These are phyloP conservation scores for Primulina tabacum DNA, from an alignment of 257 asterid species.

Conservation along the genomic window DNA sequence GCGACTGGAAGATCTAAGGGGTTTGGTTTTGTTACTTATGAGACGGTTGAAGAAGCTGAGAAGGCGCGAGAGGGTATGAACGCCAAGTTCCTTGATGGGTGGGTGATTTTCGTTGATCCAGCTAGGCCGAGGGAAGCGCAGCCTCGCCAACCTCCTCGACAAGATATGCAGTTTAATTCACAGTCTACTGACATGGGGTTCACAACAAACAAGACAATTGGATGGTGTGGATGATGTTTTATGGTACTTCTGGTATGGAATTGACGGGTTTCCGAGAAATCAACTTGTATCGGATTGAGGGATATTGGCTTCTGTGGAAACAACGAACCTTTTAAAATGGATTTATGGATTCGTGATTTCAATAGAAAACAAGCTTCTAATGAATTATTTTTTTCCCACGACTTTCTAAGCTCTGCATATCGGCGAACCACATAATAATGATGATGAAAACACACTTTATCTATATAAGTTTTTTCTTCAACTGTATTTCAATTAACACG, in stretches of 20 bases:
- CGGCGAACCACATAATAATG: background rate
- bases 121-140: slow-evolving; percentile 78
- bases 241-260: background rate
- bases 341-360: background rate
- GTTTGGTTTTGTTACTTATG: slow-evolving; percentile 78
- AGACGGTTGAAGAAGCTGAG: slow-evolving; percentile 81
- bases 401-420: background rate
- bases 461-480: no score
- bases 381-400: no score
- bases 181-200: slow-evolving; percentile 44
- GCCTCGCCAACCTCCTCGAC: slow-evolving; percentile 48
- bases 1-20: slow-evolving; percentile 89
- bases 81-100: slow-evolving; percentile 82
- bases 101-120: slow-evolving; percentile 97
- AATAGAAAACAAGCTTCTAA: background rate
- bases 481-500: no score
- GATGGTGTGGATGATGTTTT: slow-evolving; percentile 58
- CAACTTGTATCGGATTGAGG: background rate
- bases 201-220: slow-evolving; percentile 75
- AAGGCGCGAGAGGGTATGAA: slow-evolving; percentile 88
- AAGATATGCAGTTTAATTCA: slow-evolving; percentile 30
- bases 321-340: background rate
- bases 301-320: background rate
- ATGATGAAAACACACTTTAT: no score
- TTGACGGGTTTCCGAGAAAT: background rate